These are phyloP conservation scores for Rhizopus delemar DNA, from an alignment of 371 early-diverging fungal genomes.

Conservation along the genomic window DNA sequence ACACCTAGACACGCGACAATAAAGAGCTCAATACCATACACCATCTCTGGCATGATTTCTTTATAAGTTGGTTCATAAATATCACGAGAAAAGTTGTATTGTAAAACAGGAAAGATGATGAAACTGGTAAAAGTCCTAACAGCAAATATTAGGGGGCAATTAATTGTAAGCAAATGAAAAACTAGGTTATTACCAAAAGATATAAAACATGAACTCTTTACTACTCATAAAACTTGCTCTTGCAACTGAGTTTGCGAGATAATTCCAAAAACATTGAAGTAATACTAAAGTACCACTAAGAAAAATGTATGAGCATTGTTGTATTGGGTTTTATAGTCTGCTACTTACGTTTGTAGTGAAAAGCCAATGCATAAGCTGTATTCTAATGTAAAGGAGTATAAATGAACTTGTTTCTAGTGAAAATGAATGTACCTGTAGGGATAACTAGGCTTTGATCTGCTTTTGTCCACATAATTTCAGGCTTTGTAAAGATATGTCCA, in stretches of 20 bases:
- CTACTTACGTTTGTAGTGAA: slow-evolving; percentile 46
- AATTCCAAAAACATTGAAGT: slow-evolving; percentile 59
- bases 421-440: slow-evolving; percentile 32
- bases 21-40: slow-evolving; percentile 45
- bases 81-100: slow-evolving; percentile 38
- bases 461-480: slow-evolving; percentile 44
- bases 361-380: slow-evolving; percentile 39
- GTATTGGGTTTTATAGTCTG: background rate
- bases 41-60: slow-evolving; percentile 50
- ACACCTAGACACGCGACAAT: slow-evolving; percentile 42
- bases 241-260: slow-evolving; percentile 50
- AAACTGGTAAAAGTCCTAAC: slow-evolving; percentile 35
- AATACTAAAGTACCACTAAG: slow-evolving; percentile 44
- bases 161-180: background rate
- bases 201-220: slow-evolving; percentile 49
- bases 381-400: slow-evolving; percentile 5
- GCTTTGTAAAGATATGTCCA: slow-evolving; percentile 38
- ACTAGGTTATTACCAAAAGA: slow-evolving; percentile 34
- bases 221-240: slow-evolving; percentile 51
- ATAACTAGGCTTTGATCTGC: slow-evolving; percentile 35
- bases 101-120: slow-evolving; percentile 45
- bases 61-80: slow-evolving; percentile 42
- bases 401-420: background rate
- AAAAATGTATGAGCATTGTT: background rate
- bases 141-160: background rate